A percentile compares a stretch with the other conserved stretches of the same genome.
Conservation (phyloP, 2,329 filamentous ascomycete species). For the Pleurostoma richardsiae region DNA sequence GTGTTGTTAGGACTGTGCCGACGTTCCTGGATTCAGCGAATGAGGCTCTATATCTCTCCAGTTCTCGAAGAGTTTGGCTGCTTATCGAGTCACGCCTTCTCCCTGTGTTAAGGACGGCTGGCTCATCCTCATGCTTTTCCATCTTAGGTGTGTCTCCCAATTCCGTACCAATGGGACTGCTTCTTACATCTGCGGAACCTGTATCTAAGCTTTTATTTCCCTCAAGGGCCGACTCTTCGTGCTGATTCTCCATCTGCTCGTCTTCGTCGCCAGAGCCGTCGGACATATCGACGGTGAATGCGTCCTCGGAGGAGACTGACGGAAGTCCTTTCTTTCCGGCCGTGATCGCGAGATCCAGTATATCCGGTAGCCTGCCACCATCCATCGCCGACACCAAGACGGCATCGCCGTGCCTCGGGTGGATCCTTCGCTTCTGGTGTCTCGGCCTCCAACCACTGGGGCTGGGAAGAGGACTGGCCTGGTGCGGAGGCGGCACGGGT, state of each 20-base stretch:
- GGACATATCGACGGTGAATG: not conserved
- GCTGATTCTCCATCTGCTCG: not conserved
- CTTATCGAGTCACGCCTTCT: no score
- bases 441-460: conserved; percentile 41
- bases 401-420: conserved; percentile 56
- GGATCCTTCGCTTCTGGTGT: conserved; percentile 44
- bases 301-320: conserved; percentile 7
- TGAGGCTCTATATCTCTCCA: no score
- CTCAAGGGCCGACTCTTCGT: no score
- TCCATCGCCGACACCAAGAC: conserved; percentile 63
- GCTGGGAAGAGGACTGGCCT: conserved; percentile 35
- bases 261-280: not conserved
- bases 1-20: no score
- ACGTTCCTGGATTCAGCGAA: no score
- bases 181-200: no score
- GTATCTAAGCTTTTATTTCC: no score
- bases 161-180: no score
- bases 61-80: no score
- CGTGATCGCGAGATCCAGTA: conserved; percentile 39
- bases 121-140: no score
- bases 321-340: conserved; percentile 51
- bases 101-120: no score
- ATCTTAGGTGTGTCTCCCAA: no score
- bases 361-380: conserved; percentile 58
- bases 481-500: conserved; percentile 35